Evolutionary conservation across 1,284 basidiomycete genomes (phyloP), one percentile per base, ranked within the genome.

Genomic region (Irpex sp.): DNA sequence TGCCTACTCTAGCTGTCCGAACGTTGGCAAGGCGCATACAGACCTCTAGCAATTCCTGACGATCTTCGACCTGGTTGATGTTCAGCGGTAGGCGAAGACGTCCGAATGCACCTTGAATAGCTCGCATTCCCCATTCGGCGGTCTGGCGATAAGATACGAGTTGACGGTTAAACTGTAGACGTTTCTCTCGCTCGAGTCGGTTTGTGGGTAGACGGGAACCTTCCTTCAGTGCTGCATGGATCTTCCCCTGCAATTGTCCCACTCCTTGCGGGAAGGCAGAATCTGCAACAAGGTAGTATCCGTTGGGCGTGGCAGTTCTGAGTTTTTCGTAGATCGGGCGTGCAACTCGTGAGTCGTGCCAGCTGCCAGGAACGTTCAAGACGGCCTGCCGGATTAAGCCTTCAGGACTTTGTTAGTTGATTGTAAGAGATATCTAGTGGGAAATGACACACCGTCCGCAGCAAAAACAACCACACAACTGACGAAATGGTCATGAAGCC

Each of bases 81-180:
- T 70, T 62, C 3, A 81, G 63, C 5, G 77, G 80, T 0, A 81
- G 46, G 3, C 73, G 68, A 5, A 83, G 70, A 0, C 74, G 61
- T 2, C 78, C 76, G 72, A 82, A 82, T 7, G 75, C 74, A 6
- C 78, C 78, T 66, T 81, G 80, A 0, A 83, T 54, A 0, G 68
- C 56, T 4, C 70, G 69, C 74, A 78, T 82, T 0, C 80, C 81
- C 80, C 79, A 83, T 67, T 83, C 79, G 11, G 77, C 78, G 17
- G 78, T 74, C 64, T 83, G 79, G 0, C 74, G 64, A 63, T 71
- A 79, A 0, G 75, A 78, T 0, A 79, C 65, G 1, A 81, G 69
- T 60, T 79, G 67, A 0, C 67, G 53, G 64, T 79, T 68, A 64
- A 76, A 75, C 4, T 56, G 62, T 36, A 75, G 57, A 0, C 61